These are phyloP conservation scores for Dryadomyces quercus-mongolicae DNA, from an alignment of 2,329 filamentous ascomycete genomes.

Conservation along the genomic window DNA sequence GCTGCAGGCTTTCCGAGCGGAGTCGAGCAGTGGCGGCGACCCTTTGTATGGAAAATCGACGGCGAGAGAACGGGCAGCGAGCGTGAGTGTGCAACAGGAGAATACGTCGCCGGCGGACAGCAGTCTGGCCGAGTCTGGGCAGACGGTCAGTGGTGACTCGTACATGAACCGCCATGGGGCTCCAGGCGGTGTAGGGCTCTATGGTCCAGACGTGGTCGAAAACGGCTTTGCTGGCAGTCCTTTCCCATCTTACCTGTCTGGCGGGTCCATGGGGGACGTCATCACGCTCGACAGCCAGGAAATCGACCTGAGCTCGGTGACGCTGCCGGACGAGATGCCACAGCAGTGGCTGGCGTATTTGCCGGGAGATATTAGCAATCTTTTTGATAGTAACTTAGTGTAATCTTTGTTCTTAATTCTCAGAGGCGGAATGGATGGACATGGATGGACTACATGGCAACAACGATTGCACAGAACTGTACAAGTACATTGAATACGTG, in stretches of 20 bases:
- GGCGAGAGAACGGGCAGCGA: no score
- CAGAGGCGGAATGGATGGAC: no score
- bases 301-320: constrained; percentile 59
- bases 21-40: no score
- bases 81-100: no score
- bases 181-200: not conserved
- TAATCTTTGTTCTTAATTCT: no score
- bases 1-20: no score
- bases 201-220: constrained; percentile 15
- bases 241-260: constrained; percentile 20
- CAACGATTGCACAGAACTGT: not conserved
- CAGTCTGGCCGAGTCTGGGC: constrained; percentile 1
- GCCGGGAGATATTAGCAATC: constrained; percentile 50
- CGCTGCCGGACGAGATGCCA: constrained; percentile 49
- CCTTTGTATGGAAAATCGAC: no score
- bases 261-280: constrained; percentile 24
- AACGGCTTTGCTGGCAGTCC: constrained; percentile 15
- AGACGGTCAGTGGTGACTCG: not conserved
- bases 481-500: not conserved
- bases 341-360: constrained; percentile 62
- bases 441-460: not conserved
- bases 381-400: constrained; percentile 28
- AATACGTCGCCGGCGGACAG: constrained; percentile 24
- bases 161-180: not conserved
- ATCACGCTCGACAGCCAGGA: constrained; percentile 70